phyloP scores from a whole-genome alignment of 345 rosid species.

The Atalantia buxifolia region DNA sequence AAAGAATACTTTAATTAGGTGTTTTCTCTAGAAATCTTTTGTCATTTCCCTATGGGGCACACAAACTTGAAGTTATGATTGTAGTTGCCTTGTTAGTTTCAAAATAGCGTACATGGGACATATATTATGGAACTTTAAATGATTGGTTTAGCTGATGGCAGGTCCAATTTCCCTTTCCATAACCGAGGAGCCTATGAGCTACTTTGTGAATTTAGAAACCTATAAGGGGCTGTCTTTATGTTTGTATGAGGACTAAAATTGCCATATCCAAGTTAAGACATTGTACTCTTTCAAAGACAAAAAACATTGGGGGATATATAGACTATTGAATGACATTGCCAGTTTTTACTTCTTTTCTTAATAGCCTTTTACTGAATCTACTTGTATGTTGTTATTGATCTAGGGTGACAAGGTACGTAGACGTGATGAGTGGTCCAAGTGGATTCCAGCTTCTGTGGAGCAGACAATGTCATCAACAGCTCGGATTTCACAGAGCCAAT shows the following conservation, averaged over 20 bases:
- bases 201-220: not conserved
- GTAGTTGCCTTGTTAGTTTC: not conserved
- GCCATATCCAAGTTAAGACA: not conserved
- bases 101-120: not conserved
- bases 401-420: slow-evolving; percentile 79
- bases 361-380: not conserved
- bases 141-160: not conserved
- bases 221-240: not conserved
- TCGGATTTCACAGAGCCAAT: slow-evolving; percentile 36
- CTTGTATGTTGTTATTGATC: slow-evolving; percentile 19
- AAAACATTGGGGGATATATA: not conserved
- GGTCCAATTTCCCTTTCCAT: not conserved
- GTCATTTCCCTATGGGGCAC: not conserved
- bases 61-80: not conserved
- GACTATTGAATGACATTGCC: not conserved
- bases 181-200: not conserved
- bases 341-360: not conserved
- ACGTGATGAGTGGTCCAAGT: slow-evolving; percentile 73
- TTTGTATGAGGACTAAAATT: not conserved
- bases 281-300: not conserved
- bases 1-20: not conserved
- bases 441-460: slow-evolving; percentile 46
- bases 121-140: not conserved
- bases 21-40: not conserved
- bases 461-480: slow-evolving; percentile 21